Conservation (phyloP, 73 alveolate species). For the Uronychia binucleata region DNA sequence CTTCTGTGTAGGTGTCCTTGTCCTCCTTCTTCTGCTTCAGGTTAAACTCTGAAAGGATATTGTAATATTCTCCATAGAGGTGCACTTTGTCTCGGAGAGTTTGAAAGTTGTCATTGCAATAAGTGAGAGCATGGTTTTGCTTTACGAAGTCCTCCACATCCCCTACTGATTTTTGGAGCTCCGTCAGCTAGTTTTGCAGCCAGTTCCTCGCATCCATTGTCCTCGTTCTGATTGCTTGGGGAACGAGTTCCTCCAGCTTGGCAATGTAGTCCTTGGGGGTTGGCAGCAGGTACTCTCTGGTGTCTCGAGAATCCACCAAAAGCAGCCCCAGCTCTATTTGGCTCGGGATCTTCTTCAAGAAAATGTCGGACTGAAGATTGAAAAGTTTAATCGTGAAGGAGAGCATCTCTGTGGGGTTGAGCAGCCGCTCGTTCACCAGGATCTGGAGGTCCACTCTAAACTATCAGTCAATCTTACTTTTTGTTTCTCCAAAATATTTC, state of each 20-base stretch:
- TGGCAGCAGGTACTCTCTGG: constrained; percentile 36
- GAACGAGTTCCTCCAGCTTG: constrained; percentile 39
- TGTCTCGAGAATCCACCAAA: constrained; percentile 28
- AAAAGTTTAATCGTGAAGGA: constrained; percentile 37
- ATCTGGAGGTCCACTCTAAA: constrained; percentile 23
- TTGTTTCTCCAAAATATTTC: constrained; percentile 59
- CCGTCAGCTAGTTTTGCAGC: constrained; percentile 13
- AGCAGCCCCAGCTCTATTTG: constrained; percentile 39
- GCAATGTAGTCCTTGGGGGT: constrained; percentile 42
- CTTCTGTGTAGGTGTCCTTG: constrained; percentile 52
- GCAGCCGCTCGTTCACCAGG: constrained; percentile 42
- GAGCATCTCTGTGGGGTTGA: constrained; percentile 37
- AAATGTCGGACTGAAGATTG: constrained; percentile 15
- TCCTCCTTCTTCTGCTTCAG: constrained; percentile 56
- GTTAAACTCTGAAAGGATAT: constrained; percentile 38
- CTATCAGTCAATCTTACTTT: neutral
- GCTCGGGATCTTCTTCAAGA: constrained; percentile 23
- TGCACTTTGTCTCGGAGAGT: constrained; percentile 38
- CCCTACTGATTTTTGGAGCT: constrained; percentile 31
- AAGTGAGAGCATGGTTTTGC: constrained; percentile 9
- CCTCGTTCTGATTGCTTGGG: constrained; percentile 31
- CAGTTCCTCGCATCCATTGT: constrained; percentile 36
- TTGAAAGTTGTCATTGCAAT: constrained; percentile 48
- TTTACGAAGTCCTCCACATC: constrained; percentile 54
- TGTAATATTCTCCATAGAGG: constrained; percentile 34